Conservation (phyloP, 2,329 filamentous ascomycete genomes). For the Claviceps africana region DNA sequence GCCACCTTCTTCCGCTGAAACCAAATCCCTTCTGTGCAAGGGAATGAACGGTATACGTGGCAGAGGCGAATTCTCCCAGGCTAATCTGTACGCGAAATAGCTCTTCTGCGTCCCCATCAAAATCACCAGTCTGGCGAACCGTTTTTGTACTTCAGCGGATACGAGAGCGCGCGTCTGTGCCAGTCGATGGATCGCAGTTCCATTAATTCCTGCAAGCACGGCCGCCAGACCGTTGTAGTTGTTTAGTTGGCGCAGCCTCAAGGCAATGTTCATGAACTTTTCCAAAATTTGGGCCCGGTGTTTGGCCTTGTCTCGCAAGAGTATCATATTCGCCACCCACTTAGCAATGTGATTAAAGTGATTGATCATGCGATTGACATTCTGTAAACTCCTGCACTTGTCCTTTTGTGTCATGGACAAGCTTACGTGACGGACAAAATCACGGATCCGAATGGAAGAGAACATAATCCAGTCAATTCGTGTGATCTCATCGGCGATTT, state of each 20-base stretch:
- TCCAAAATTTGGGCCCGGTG: slow-evolving; percentile 83
- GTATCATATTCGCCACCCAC: slow-evolving; percentile 70
- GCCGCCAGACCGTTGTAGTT: slow-evolving; percentile 97
- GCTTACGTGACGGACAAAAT: slow-evolving; percentile 83
- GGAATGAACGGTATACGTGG: slow-evolving; percentile 91
- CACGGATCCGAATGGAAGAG: slow-evolving; percentile 80
- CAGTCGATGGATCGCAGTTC: slow-evolving; percentile 72
- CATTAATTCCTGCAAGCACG: slow-evolving; percentile 82
- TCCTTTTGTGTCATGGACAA: slow-evolving; percentile 57
- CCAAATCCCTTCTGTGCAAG: slow-evolving; percentile 75
- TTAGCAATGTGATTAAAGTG: slow-evolving; percentile 80
- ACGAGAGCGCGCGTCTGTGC: slow-evolving; percentile 67
- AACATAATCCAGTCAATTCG: slow-evolving; percentile 98
- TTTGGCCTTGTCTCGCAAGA: slow-evolving; percentile 90
- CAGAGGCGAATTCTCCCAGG: slow-evolving; percentile 87
- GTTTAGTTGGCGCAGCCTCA: slow-evolving; percentile 77
- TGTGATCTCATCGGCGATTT: slow-evolving; percentile 82
- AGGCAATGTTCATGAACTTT: slow-evolving; percentile 85
- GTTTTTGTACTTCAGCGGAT: slow-evolving; percentile 56
- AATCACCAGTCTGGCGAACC: slow-evolving; percentile 77
- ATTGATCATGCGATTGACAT: slow-evolving; percentile 86
- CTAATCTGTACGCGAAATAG: slow-evolving; percentile 88
- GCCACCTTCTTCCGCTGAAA: slow-evolving; percentile 85
- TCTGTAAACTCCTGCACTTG: slow-evolving; percentile 61
- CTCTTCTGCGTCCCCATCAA: slow-evolving; percentile 89